phyloP scores from a whole-genome alignment of 345 rosid genomes.

The Salix purpurea region DNA sequence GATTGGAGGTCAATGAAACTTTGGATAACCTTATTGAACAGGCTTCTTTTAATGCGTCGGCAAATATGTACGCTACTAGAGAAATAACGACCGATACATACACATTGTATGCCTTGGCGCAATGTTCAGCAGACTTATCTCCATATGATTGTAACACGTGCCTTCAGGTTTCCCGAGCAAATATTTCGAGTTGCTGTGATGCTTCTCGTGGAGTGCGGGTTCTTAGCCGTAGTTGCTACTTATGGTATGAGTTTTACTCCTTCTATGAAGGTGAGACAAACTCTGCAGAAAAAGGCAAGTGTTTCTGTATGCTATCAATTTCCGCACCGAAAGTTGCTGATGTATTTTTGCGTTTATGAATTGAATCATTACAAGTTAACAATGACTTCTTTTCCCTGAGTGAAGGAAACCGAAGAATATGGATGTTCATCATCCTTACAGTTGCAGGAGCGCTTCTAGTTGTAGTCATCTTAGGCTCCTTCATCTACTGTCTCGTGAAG shows the following conservation, averaged over 20 bases:
- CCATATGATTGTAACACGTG: conserved; percentile 26
- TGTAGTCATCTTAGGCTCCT: conserved; percentile 10
- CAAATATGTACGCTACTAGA: conserved; percentile 8
- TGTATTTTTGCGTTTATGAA: too few species aligned
- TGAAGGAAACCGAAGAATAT: background rate
- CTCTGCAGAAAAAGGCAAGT: conserved; percentile 17
- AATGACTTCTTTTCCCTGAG: too few species aligned
- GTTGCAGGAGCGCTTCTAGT: conserved; percentile 11
- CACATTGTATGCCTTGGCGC: conserved; percentile 29
- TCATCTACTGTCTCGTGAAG: background rate
- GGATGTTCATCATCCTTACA: conserved; percentile 17
- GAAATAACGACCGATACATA: background rate
- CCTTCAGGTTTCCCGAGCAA: conserved; percentile 21
- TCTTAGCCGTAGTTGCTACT: conserved; percentile 38
- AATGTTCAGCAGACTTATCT: conserved; percentile 35
- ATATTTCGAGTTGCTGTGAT: conserved; percentile 22
- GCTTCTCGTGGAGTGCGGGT: conserved; percentile 32
- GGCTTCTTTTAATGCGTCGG: conserved; percentile 16
- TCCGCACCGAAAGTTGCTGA: too few species aligned
- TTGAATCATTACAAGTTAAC: too few species aligned
- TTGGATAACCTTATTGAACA: conserved; percentile 16
- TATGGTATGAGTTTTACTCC: conserved; percentile 39
- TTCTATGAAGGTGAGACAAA: conserved; percentile 26
- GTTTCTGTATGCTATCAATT: background rate
- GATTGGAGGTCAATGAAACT: conserved; percentile 17